Conservation (phyloP, 1,139 yeast genomes). For the Ogataea hybrid region DNA sequence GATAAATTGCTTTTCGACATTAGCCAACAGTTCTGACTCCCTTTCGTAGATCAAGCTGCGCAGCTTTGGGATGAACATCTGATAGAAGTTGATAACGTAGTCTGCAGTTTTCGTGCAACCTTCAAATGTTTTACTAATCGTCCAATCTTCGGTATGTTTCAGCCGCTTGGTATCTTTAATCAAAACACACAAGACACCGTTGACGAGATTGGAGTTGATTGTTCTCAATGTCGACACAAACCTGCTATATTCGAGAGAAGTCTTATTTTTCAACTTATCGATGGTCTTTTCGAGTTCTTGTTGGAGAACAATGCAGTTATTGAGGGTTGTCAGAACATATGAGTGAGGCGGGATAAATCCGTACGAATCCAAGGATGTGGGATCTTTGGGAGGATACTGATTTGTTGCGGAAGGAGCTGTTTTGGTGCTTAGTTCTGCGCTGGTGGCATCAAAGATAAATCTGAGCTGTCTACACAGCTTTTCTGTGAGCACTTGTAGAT, state of each 20-base stretch:
- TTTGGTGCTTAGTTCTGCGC: conserved; percentile 27
- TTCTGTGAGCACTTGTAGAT: conserved; percentile 36
- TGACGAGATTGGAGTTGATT: conserved; percentile 27
- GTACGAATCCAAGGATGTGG: conserved; percentile 34
- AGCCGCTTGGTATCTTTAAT: conserved; percentile 25
- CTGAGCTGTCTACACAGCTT: conserved; percentile 36
- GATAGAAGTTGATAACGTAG: conserved; percentile 41
- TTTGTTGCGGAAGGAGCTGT: too few species aligned
- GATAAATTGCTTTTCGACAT: conserved; percentile 48
- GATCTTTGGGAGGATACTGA: conserved; percentile 14
- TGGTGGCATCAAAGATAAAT: conserved; percentile 36
- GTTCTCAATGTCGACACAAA: conserved; percentile 23
- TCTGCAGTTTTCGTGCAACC: conserved; percentile 50
- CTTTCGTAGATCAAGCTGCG: conserved; percentile 13
- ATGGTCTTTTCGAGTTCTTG: conserved; percentile 32
- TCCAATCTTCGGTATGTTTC: conserved; percentile 27
- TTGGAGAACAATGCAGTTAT: conserved; percentile 38
- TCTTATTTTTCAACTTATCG: conserved; percentile 19
- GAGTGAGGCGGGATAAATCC: conserved; percentile 62
- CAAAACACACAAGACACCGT: conserved; percentile 26
- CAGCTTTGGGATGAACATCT: conserved; percentile 23
- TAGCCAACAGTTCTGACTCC: conserved; percentile 32
- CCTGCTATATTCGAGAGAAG: conserved; percentile 23
- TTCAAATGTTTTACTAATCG: conserved; percentile 26
- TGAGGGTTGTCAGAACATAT: conserved; percentile 54